phyloP scores from a whole-genome alignment of 495 filamentous ascomycete genomes.

The Penicillium atrosanguineum region DNA sequence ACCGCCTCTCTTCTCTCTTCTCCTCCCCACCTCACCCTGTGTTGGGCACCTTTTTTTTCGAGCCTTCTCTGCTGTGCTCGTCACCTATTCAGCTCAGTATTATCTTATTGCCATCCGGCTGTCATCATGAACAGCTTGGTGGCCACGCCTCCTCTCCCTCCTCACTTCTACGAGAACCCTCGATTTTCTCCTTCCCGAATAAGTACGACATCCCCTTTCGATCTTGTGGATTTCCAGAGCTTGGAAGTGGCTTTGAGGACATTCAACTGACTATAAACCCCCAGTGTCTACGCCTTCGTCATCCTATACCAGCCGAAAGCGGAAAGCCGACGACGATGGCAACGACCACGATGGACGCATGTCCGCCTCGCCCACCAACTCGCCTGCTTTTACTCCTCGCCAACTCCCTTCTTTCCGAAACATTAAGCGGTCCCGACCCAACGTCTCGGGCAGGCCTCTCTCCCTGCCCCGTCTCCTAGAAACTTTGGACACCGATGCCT shows the following conservation, averaged over 20 bases:
- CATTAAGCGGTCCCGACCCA: conserved; percentile 62
- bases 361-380: conserved; percentile 79
- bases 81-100: conserved; percentile 2
- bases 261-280: conserved; percentile 18
- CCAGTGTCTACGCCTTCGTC: conserved; percentile 56
- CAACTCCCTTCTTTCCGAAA: conserved; percentile 60
- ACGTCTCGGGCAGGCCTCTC: conserved; percentile 75
- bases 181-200: conserved; percentile 68
- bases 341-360: conserved; percentile 71
- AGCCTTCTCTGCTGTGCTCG: conserved; percentile 15
- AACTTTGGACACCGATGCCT: conserved; percentile 78
- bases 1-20: conserved; percentile 45
- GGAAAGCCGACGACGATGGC: conserved; percentile 82
- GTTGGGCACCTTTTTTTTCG: conserved; percentile 32
- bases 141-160: conserved; percentile 66
- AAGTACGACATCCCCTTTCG: conserved; percentile 48
- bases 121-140: conserved; percentile 64
- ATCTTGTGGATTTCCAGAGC: not conserved
- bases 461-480: conserved; percentile 81
- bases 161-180: conserved; percentile 70
- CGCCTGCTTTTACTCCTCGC: conserved; percentile 67
- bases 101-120: conserved; percentile 32
- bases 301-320: conserved; percentile 63
- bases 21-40: conserved; percentile 40
- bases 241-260: not conserved